Conservation (phyloP, 352 stramenopile species). For the Phytophthora macrochlamydospora region DNA sequence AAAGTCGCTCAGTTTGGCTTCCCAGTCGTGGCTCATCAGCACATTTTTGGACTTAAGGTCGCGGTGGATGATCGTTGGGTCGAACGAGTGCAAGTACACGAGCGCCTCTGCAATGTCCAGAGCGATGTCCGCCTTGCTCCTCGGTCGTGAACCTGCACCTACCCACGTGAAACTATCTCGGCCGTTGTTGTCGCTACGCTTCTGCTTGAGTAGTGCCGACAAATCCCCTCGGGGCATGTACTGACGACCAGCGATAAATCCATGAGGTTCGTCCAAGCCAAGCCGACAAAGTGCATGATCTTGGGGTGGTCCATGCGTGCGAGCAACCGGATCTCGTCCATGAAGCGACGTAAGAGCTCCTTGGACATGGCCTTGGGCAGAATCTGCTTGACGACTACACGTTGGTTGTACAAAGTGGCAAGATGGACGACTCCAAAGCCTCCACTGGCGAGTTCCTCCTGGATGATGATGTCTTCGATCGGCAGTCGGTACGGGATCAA, state of each 20-base stretch:
- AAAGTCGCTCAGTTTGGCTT: constrained; percentile 63
- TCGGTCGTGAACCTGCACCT: constrained; percentile 19
- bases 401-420: constrained; percentile 35
- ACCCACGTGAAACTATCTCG: constrained; percentile 35
- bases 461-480: constrained; percentile 47
- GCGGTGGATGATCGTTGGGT: constrained; percentile 53
- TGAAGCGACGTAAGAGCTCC: constrained; percentile 44
- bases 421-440: constrained; percentile 65
- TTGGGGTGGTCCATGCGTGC: constrained; percentile 44
- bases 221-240: constrained; percentile 53
- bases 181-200: constrained; percentile 36
- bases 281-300: constrained; percentile 49
- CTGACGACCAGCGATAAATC: constrained; percentile 51
- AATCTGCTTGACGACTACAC: constrained; percentile 55
- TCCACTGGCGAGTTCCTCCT: constrained; percentile 44
- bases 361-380: constrained; percentile 39
- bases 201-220: constrained; percentile 31
- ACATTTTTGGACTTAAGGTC: constrained; percentile 59
- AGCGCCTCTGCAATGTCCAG: constrained; percentile 48
- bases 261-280: constrained; percentile 55
- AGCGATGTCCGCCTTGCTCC: constrained; percentile 37
- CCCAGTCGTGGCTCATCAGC: constrained; percentile 40
- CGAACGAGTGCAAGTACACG: constrained; percentile 50
- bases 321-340: constrained; percentile 46
- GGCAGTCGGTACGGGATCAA: constrained; percentile 58